Percentiles rank a stretch among this genome's conserved stretches.
Conservation (phyloP, 2,329 filamentous ascomycete genomes). For the Lasiodiplodia sp. region DNA sequence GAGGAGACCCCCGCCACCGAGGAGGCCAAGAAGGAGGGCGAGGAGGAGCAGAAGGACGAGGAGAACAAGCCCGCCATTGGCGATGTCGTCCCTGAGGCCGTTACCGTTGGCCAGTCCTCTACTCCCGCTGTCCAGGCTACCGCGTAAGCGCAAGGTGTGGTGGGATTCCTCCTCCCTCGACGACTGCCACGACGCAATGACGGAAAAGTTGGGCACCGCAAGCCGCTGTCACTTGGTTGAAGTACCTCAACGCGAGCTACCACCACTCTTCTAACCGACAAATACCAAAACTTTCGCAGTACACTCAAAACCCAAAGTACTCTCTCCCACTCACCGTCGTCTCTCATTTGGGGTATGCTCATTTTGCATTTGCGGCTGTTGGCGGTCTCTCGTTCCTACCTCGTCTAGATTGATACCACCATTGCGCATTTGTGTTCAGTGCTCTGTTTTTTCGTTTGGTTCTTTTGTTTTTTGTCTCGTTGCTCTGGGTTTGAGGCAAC, state of each 20-base stretch:
- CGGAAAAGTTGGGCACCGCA: conserved; percentile 51
- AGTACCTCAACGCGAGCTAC: conserved; percentile 37
- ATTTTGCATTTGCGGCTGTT: conserved; percentile 46
- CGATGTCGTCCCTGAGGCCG: conserved; percentile 48
- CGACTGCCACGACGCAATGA: conserved; percentile 52
- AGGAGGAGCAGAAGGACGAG: conserved; percentile 33
- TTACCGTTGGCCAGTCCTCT: conserved; percentile 51
- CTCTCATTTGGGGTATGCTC: conserved; percentile 42
- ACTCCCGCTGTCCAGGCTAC: conserved; percentile 49
- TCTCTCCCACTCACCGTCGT: conserved; percentile 36
- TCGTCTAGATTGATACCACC: conserved; percentile 30
- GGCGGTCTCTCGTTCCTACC: conserved; percentile 33
- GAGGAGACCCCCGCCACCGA: conserved; percentile 35
- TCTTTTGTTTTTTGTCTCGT: conserved; percentile 42
- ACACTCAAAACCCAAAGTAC: conserved; percentile 33
- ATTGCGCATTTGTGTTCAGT: conserved; percentile 35
- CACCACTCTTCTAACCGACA: conserved; percentile 43
- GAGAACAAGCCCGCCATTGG: conserved; percentile 45
- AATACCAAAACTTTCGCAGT: conserved; percentile 41
- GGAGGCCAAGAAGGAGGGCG: conserved; percentile 37
- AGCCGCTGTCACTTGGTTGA: conserved; percentile 50
- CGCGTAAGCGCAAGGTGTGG: conserved; percentile 53
- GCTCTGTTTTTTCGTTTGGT: conserved; percentile 24
- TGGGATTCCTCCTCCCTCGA: conserved; percentile 48
- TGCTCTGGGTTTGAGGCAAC: conserved; percentile 40